These are phyloP conservation scores for Lyophyllum semitale DNA, from an alignment of 768 basidiomycete genomes.

Conservation along the genomic window DNA sequence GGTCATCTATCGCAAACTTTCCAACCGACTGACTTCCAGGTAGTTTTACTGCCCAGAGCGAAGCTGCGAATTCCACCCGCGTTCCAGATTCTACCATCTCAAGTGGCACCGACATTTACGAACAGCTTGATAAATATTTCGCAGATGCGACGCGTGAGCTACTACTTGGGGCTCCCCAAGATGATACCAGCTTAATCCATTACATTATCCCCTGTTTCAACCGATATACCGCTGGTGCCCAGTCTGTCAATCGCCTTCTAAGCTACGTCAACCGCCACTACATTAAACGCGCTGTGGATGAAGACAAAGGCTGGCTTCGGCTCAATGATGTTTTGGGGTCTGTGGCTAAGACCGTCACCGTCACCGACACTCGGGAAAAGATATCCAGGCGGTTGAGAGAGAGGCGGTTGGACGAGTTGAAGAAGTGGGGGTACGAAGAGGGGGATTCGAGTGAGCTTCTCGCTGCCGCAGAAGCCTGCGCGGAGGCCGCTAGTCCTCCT, in stretches of 20 bases:
- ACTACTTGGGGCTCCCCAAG: slow-evolving; percentile 61
- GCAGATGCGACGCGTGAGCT: slow-evolving; percentile 61
- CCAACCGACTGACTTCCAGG: slow-evolving; percentile 19
- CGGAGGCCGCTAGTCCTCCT: slow-evolving; percentile 69
- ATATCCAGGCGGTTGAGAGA: slow-evolving; percentile 61
- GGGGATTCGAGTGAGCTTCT: slow-evolving; percentile 49
- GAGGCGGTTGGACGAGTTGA: slow-evolving; percentile 61
- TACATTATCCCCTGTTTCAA: slow-evolving; percentile 74
- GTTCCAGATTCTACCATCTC: slow-evolving; percentile 29
- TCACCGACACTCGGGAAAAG: slow-evolving; percentile 59
- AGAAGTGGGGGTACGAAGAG: slow-evolving; percentile 69
- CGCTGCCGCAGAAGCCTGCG: slow-evolving; percentile 64
- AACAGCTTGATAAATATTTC: slow-evolving; percentile 73
- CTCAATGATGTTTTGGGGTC: slow-evolving; percentile 65
- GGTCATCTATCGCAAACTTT: slow-evolving; percentile 16
- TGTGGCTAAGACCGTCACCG: slow-evolving; percentile 50
- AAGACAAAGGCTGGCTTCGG: slow-evolving; percentile 78
- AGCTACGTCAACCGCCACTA: slow-evolving; percentile 82
- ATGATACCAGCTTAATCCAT: slow-evolving; percentile 65
- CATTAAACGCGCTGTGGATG: slow-evolving; percentile 75
- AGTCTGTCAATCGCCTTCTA: slow-evolving; percentile 69
- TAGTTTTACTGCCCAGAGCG: slow-evolving; percentile 60
- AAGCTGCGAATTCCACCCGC: slow-evolving; percentile 38
- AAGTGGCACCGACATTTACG: slow-evolving; percentile 71
- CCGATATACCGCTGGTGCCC: slow-evolving; percentile 68